phyloP scores from a whole-genome alignment of 306 rosid species.

The Pueraria montana region DNA sequence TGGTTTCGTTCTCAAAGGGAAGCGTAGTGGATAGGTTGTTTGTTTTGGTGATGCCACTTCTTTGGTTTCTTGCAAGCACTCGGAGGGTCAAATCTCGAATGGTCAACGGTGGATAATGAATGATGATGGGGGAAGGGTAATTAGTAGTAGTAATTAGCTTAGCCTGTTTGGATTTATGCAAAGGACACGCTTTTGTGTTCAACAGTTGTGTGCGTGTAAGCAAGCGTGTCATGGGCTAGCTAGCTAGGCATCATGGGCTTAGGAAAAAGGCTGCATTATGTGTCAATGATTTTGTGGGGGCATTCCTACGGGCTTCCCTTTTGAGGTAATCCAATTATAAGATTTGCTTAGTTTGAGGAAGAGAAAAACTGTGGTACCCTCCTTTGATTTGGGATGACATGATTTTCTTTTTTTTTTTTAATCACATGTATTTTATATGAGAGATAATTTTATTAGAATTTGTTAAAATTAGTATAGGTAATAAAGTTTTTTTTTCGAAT shows the following conservation, averaged over 20 bases:
- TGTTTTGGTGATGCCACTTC: constrained; percentile 11
- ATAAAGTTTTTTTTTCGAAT: no score
- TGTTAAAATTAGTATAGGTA: no score
- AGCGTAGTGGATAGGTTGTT: constrained; percentile 31
- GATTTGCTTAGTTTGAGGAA: no score
- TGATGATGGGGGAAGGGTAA: neutral
- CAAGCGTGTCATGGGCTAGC: constrained; percentile 51
- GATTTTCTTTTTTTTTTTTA: no score
- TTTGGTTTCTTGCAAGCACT: neutral
- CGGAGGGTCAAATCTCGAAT: constrained; percentile 1
- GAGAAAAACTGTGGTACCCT: no score
- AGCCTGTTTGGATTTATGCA: constrained; percentile 16
- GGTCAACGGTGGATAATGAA: neutral
- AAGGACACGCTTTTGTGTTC: constrained; percentile 45
- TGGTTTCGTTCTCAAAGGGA: constrained; percentile 3
- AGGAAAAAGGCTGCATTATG: constrained; percentile 40
- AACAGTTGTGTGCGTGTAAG: neutral
- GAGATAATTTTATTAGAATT: no score
- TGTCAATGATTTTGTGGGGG: constrained; percentile 64
- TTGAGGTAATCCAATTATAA: no score
- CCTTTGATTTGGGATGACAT: no score
- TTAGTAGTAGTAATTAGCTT: neutral
- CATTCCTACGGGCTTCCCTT: no score
- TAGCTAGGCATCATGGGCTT: neutral
- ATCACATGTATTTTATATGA: no score